Conservation (phyloP, 208 protist species). For the Porcisia deanei region DNA sequence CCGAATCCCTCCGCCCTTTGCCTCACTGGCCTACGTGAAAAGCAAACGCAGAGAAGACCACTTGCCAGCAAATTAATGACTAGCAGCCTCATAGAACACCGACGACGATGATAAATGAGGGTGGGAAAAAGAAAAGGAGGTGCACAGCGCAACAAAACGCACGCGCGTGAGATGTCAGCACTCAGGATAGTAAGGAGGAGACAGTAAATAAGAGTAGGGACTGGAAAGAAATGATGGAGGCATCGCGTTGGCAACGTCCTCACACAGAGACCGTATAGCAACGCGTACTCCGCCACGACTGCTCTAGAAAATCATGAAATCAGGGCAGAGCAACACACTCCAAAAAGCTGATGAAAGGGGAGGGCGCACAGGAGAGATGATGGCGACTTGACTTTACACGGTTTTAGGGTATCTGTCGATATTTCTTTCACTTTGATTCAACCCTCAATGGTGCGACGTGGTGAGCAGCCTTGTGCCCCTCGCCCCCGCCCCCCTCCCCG, state of each 20-base stretch:
- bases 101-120: not conserved
- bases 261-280: not conserved
- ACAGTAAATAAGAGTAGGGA: not conserved
- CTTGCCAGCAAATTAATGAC: not conserved
- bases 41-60: not conserved
- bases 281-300: not conserved
- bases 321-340: not conserved
- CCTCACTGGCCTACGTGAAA: not conserved
- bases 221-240: not conserved
- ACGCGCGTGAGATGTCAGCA: not conserved
- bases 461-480: not conserved
- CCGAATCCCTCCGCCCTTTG: not conserved
- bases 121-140: not conserved
- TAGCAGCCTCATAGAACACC: not conserved
- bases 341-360: not conserved
- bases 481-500: not conserved
- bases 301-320: not conserved
- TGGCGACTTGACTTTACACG: not conserved
- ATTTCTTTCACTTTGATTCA: not conserved
- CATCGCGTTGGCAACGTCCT: not conserved
- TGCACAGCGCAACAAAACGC: not conserved
- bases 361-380: not conserved
- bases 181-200: not conserved
- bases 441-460: not conserved
- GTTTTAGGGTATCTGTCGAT: not conserved